Evolutionary conservation across 2,329 filamentous ascomycete species (phyloP).

Genomic region (Sclerotinia sclerotiorum): DNA sequence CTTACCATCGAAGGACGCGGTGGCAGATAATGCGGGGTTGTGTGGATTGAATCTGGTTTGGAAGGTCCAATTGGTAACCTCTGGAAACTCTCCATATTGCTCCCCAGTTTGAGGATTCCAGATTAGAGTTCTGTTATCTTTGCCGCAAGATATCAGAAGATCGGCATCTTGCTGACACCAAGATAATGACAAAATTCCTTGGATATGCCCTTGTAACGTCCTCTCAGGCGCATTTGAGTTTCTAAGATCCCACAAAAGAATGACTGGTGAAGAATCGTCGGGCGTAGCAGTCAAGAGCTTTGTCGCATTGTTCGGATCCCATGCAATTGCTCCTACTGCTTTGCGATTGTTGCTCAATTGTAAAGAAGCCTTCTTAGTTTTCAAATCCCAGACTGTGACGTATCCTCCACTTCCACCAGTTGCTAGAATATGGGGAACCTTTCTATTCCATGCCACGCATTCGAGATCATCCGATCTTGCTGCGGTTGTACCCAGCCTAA

Average conservation of each 20-base stretch:
- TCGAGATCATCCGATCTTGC: constrained; percentile 94
- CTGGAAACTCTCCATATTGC: constrained; percentile 85
- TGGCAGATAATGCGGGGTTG: constrained; percentile 89
- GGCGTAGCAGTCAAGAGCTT: constrained; percentile 91
- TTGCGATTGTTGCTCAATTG: constrained; percentile 94
- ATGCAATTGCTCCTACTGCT: constrained; percentile 90
- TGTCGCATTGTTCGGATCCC: constrained; percentile 94
- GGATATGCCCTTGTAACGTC: constrained; percentile 87
- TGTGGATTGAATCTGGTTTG: constrained; percentile 90
- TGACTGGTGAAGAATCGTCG: constrained; percentile 82
- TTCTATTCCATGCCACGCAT: constrained; percentile 97
- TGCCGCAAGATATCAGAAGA: constrained; percentile 87
- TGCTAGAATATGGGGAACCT: constrained; percentile 92
- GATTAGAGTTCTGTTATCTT: constrained; percentile 91
- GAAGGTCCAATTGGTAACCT: constrained; percentile 99
- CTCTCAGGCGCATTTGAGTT: constrained; percentile 94
- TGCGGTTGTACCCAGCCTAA: constrained; percentile 82
- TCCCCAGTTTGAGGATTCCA: constrained; percentile 96
- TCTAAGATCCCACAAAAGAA: constrained; percentile 90
- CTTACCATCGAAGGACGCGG: constrained; percentile 95
- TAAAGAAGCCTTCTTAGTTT: constrained; percentile 95
- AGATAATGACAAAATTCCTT: constrained; percentile 87
- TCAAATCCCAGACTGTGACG: constrained; percentile 97
- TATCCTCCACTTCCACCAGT: constrained; percentile 92
- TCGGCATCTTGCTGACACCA: constrained; percentile 94